Evolutionary conservation across 495 filamentous ascomycete genomes (phyloP).

Genomic region (Hyaloscypha hepaticicola): DNA sequence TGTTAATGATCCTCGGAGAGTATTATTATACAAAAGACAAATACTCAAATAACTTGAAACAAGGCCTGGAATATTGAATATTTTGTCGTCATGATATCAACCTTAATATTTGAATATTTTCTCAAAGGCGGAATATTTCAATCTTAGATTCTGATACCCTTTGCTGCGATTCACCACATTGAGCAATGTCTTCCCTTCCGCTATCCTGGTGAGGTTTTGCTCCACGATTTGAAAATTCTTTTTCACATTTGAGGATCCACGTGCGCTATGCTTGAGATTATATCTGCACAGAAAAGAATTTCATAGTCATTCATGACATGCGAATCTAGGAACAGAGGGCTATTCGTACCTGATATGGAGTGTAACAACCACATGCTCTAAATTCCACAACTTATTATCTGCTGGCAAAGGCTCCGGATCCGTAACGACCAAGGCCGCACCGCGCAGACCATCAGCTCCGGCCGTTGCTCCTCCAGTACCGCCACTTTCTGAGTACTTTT

Average conservation of each 20-base stretch:
- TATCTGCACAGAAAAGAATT: too few species aligned
- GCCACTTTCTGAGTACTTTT: conserved; percentile 29
- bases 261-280: conserved; percentile 56
- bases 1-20: too few species aligned
- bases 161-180: conserved; percentile 5
- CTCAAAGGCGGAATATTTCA: too few species aligned
- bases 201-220: conserved; percentile 4
- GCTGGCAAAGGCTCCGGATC: conserved; percentile 77
- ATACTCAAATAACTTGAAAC: too few species aligned
- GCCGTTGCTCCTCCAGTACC: conserved; percentile 48
- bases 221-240: conserved; percentile 3
- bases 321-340: too few species aligned
- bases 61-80: too few species aligned
- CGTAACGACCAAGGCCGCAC: conserved; percentile 75
- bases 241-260: conserved; percentile 3
- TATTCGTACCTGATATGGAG: too few species aligned
- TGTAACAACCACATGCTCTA: conserved; percentile 68
- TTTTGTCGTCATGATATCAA: too few species aligned
- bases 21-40: too few species aligned
- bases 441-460: too few species aligned
- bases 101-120: too few species aligned
- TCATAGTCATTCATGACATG: too few species aligned
- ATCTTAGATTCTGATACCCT: not conserved
- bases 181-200: conserved; percentile 2
- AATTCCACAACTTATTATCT: conserved; percentile 67